phyloP scores from a whole-genome alignment of 495 filamentous ascomycete species.

The Recurvomyces mirabilis region DNA sequence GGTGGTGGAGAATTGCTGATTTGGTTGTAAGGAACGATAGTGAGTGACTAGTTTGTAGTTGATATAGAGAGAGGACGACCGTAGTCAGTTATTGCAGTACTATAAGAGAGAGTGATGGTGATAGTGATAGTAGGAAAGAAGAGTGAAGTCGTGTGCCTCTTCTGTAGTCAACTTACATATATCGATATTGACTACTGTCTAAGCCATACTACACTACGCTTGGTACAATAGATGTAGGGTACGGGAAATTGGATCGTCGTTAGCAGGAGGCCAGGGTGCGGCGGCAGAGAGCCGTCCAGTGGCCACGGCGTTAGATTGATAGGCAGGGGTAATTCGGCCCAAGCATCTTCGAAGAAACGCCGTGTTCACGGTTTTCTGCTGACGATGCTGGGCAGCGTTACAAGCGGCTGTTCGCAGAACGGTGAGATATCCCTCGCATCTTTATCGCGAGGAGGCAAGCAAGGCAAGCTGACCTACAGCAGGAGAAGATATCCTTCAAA shows the following conservation, averaged over 20 bases:
- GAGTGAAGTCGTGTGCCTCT: background rate
- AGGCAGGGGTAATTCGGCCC: slow-evolving; percentile 3
- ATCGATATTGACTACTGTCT: no score
- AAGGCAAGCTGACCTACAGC: no score
- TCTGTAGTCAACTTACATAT: background rate
- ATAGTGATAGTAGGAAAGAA: background rate
- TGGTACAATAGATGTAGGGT: background rate
- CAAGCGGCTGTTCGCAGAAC: no score
- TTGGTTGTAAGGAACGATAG: background rate
- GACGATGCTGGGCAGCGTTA: no score
- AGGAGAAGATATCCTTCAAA: no score
- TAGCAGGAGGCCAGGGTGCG: background rate
- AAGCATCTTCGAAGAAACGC: no score
- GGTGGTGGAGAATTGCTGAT: background rate
- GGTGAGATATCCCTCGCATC: no score
- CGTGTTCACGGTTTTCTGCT: no score
- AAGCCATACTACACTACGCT: no score
- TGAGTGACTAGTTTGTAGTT: slow-evolving; percentile 3
- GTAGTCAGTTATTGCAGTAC: slow-evolving; percentile 14
- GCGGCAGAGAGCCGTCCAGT: no score
- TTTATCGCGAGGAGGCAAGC: no score
- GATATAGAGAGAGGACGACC: slow-evolving; percentile 22
- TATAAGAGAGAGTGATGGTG: background rate
- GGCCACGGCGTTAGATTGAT: background rate
- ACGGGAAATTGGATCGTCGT: background rate